phyloP scores from a whole-genome alignment of 805 yeast species.

The Barnettozyma vustinii region DNA sequence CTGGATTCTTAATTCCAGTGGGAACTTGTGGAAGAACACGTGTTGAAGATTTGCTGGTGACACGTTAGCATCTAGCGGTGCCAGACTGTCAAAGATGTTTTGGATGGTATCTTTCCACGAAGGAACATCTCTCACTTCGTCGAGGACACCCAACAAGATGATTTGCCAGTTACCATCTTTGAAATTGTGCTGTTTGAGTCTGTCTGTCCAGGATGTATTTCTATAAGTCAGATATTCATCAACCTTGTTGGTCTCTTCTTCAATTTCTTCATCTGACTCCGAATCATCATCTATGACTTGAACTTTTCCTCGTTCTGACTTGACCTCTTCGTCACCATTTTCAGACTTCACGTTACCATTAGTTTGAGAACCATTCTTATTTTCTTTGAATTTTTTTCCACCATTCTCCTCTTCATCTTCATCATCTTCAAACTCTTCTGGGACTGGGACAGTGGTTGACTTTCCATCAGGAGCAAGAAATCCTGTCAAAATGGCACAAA shows the following conservation, averaged over 20 bases:
- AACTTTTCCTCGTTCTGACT: neutral
- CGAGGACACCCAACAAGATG: slow-evolving; percentile 66
- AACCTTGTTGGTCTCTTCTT: slow-evolving; percentile 23
- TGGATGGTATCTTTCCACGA: slow-evolving; percentile 45
- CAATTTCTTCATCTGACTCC: slow-evolving; percentile 18
- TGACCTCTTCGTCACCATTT: slow-evolving; percentile 12
- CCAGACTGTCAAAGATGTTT: slow-evolving; percentile 45
- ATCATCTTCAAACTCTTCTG: slow-evolving; percentile 23
- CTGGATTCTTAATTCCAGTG: slow-evolving; percentile 48
- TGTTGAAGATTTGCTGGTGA: slow-evolving; percentile 42
- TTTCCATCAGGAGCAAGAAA: slow-evolving; percentile 43
- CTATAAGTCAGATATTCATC: slow-evolving; percentile 46
- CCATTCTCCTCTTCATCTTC: slow-evolving; percentile 21
- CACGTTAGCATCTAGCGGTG: slow-evolving; percentile 50
- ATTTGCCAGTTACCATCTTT: slow-evolving; percentile 85
- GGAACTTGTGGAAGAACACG: slow-evolving; percentile 49
- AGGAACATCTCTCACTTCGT: slow-evolving; percentile 51
- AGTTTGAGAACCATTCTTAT: neutral
- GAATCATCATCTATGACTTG: slow-evolving; percentile 19
- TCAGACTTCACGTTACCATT: slow-evolving; percentile 13
- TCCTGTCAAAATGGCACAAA: slow-evolving; percentile 57
- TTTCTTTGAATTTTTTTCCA: slow-evolving; percentile 14
- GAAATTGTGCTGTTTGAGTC: slow-evolving; percentile 68
- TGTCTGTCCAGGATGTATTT: slow-evolving; percentile 69
- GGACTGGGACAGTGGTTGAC: slow-evolving; percentile 27